Conservation (phyloP, 2,329 filamentous ascomycete genomes). For the Neospermospora avenae region DNA sequence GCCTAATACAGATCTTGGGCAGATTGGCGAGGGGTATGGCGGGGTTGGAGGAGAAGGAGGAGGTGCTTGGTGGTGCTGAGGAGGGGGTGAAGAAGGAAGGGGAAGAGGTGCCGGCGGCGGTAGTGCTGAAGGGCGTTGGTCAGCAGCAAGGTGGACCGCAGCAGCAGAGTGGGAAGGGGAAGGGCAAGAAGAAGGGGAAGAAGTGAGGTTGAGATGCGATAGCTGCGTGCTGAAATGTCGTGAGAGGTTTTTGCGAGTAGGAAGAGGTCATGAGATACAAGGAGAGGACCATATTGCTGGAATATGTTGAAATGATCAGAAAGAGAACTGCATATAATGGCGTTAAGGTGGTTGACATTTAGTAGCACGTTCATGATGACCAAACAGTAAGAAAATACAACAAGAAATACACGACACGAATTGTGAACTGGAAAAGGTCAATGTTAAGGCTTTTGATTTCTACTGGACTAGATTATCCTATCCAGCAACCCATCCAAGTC, state of each 20-base stretch:
- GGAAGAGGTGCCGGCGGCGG: slow-evolving; percentile 9
- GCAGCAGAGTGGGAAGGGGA: slow-evolving; percentile 48
- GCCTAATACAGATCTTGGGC: slow-evolving; percentile 73
- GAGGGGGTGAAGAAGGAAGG: slow-evolving; percentile 9
- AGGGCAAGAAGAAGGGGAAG: slow-evolving; percentile 48
- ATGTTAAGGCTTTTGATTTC: slow-evolving; percentile 16
- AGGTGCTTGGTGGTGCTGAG: slow-evolving; percentile 35
- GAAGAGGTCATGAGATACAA: not conserved
- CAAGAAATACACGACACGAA: not conserved
- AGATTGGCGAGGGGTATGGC: slow-evolving; percentile 69
- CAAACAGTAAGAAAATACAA: not conserved
- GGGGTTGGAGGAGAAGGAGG: slow-evolving; percentile 44
- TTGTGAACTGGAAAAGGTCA: not conserved
- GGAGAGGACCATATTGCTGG: not conserved
- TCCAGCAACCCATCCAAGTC: slow-evolving; percentile 13
- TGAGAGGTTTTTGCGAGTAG: not conserved
- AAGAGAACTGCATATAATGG: slow-evolving; percentile 2
- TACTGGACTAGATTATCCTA: slow-evolving; percentile 16
- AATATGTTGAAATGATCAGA: not conserved
- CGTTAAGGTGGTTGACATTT: not conserved
- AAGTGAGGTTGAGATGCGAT: slow-evolving; percentile 44
- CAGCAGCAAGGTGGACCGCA: slow-evolving; percentile 37
- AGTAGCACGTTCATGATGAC: not conserved
- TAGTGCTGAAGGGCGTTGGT: slow-evolving; percentile 24
- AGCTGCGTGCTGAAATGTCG: not conserved